phyloP scores from a whole-genome alignment of 768 basidiomycete genomes.

The Tephrocybe sp. region DNA sequence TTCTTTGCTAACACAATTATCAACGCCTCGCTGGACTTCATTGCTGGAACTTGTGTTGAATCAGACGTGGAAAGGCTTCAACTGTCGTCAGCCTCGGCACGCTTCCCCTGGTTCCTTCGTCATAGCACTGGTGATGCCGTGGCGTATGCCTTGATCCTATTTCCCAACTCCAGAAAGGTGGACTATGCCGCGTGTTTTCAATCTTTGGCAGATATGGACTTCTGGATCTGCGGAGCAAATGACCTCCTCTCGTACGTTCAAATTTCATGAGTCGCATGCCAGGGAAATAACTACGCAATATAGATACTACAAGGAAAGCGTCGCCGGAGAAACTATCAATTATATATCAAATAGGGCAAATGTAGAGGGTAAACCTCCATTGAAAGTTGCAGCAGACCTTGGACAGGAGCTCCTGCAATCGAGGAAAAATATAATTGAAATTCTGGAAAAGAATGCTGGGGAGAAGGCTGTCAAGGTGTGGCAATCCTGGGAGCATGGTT shows the following conservation, averaged over 20 bases:
- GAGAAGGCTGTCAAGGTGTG: slow-evolving; percentile 1
- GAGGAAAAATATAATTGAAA: slow-evolving; percentile 1
- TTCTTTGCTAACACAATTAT: slow-evolving; percentile 13
- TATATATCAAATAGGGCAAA: slow-evolving; percentile 15
- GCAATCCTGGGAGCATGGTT: slow-evolving; percentile 11
- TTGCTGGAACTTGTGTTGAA: slow-evolving; percentile 17
- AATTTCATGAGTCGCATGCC: no score
- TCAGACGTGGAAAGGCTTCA: slow-evolving; percentile 1
- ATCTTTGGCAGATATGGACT: slow-evolving; percentile 17
- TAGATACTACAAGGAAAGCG: slow-evolving; percentile 20
- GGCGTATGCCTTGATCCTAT: slow-evolving; percentile 12
- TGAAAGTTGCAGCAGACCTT: slow-evolving; percentile 12
- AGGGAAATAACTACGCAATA: neutral
- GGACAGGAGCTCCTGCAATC: slow-evolving; percentile 7
- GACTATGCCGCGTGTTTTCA: slow-evolving; percentile 13
- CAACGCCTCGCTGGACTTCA: slow-evolving; percentile 17
- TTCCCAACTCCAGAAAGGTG: slow-evolving; percentile 11
- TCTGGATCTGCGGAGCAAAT: slow-evolving; percentile 11
- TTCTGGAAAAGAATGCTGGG: neutral
- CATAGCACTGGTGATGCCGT: slow-evolving; percentile 12
- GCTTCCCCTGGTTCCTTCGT: slow-evolving; percentile 21
- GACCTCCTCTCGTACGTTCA: slow-evolving; percentile 20
- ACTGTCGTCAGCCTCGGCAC: neutral
- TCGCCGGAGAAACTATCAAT: slow-evolving; percentile 15
- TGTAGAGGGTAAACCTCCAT: slow-evolving; percentile 1